Evolutionary conservation across 192 early-diverging fungal genomes (phyloP).

Genomic region (Entomortierella lignicola): DNA sequence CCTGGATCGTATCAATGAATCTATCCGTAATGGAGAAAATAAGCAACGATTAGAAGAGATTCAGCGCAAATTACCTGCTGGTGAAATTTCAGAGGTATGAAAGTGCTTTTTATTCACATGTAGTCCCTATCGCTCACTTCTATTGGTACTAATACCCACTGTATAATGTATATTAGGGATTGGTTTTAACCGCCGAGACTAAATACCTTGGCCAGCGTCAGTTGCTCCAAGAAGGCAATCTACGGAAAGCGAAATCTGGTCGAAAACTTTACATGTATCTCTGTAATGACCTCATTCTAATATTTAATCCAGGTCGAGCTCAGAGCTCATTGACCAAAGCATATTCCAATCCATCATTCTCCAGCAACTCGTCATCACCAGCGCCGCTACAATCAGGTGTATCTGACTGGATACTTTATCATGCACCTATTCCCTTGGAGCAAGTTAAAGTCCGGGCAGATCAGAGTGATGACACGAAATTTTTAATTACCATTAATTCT

Average conservation of each 20-base stretch:
- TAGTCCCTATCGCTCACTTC: not conserved
- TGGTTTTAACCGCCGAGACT: conserved; percentile 70
- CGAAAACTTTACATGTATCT: conserved; percentile 78
- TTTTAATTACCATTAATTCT: conserved; percentile 11
- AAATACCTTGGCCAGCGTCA: conserved; percentile 65
- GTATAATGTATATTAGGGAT: conserved; percentile 44
- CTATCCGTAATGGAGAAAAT: conserved; percentile 73
- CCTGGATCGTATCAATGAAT: conserved; percentile 87
- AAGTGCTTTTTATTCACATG: not conserved
- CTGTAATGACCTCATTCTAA: conserved; percentile 80
- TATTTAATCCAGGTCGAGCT: conserved; percentile 51
- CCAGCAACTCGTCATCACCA: conserved; percentile 2
- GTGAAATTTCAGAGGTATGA: conserved; percentile 58
- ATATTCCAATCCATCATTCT: not conserved
- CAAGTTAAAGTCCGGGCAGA: conserved; percentile 17
- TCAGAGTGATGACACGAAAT: conserved; percentile 14
- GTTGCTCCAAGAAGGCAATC: conserved; percentile 76
- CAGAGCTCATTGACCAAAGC: not conserved
- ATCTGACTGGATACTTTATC: conserved; percentile 33
- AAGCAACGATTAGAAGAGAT: conserved; percentile 69
- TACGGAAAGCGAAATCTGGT: conserved; percentile 83
- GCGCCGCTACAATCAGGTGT: not conserved
- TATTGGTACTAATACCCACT: not conserved
- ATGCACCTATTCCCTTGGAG: conserved; percentile 32
- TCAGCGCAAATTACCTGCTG: conserved; percentile 67